Evolutionary conservation across 768 basidiomycete species (phyloP), one percentile per base, ranked within the genome.

Genomic region (Leccinum subtestaceum): DNA sequence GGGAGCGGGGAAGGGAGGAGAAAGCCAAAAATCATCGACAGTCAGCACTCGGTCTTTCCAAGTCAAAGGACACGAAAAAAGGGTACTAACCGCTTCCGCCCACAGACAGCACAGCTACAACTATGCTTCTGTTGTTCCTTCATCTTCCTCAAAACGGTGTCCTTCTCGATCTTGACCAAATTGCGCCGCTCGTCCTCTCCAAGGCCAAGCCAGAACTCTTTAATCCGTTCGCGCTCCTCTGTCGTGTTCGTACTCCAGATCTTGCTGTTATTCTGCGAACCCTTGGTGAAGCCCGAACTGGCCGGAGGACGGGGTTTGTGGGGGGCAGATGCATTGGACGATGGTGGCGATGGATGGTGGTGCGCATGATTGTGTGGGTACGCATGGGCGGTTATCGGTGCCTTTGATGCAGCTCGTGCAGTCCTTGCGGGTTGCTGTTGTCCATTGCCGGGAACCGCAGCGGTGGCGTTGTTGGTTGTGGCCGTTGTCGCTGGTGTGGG

Each of bases 61-160:
- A 40, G 31, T 50, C 65, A 45, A 21, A 63, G 51, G 72, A 60
- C 64, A 58, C 60, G 66, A 63, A 69, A 65, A 66, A 73, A 72
- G 60, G 64, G 67, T 67, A 84, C 90, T 62, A 68, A 91, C 92
- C 96, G 89, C 82, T 99, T 99, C 72, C 96, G 80, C 56, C 95
- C 94, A 78, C 96, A 96, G 34, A 98, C 92, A 40, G 95, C 94
- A 79, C 96, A 96, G 61, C 87, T 87, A 72, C 97, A 99, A 60
- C 87, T 89, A 72, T 98, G 94, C 70, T 92, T 90, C 83, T 98
- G 95, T 79, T 98, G 93, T 76, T 99, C 97, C 80, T 98, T 98
- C 95, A 99, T 99, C 85, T 98, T 98, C 76, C 85, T 85, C 59
- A 98, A 78, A 31, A 98, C 96, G 25, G 94, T 93, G 73, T 98